Percentiles rank a stretch among this genome's conserved stretches.
Evolutionary conservation across 2,329 filamentous ascomycete species (phyloP).

Genomic region (Neofusicoccum sp.): DNA sequence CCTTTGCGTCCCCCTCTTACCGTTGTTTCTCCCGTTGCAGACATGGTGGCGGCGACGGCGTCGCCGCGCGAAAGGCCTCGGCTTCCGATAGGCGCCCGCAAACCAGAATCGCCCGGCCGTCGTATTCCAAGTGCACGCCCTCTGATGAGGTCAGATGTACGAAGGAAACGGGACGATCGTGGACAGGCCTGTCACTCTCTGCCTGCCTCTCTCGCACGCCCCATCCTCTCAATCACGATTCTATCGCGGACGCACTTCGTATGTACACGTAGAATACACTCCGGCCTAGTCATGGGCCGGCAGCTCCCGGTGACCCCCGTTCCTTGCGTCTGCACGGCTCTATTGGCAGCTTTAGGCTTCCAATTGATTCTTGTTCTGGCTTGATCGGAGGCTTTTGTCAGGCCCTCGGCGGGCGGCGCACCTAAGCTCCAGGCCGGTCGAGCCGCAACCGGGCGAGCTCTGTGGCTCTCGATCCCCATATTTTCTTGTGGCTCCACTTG

Average conservation of each 20-base stretch:
- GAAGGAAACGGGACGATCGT: not conserved
- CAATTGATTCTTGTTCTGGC: not conserved
- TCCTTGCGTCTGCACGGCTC: conserved; percentile 3
- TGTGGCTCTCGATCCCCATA: not conserved
- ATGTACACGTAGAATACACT: too few relatives aligned
- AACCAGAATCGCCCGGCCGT: not conserved
- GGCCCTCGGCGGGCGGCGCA: not conserved
- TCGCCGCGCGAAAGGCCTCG: not conserved
- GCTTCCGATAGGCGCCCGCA: conserved; percentile 13
- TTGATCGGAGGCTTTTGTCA: not conserved
- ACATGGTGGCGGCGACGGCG: too few relatives aligned
- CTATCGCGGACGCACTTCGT: not conserved
- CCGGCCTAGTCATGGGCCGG: not conserved
- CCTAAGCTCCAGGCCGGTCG: not conserved
- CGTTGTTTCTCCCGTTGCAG: not conserved
- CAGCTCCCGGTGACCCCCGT: not conserved
- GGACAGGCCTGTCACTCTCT: not conserved
- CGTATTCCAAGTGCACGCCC: not conserved
- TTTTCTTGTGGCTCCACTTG: conserved; percentile 1
- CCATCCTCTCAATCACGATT: not conserved
- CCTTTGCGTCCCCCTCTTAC: not conserved
- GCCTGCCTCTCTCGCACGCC: not conserved
- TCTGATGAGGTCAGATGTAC: conserved; percentile 6
- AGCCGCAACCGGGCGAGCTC: not conserved
- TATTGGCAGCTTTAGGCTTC: conserved; percentile 1